Percentiles rank a stretch among this genome's conserved stretches.
phyloP scores from a whole-genome alignment of 2,329 filamentous ascomycete species.

The Trichoderma hamatum region DNA sequence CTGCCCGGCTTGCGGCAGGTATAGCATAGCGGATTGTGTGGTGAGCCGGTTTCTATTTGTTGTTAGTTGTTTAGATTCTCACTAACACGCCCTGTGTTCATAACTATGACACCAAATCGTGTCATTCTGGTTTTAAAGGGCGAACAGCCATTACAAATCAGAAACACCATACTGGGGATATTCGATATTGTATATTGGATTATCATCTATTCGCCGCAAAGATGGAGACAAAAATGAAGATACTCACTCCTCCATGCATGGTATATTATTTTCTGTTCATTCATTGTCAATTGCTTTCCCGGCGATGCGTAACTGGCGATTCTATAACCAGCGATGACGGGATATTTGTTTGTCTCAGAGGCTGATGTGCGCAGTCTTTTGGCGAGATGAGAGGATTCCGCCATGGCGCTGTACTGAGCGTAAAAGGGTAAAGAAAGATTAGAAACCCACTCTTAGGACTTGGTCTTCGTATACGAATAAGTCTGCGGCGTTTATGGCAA shows the following conservation, averaged over 20 bases:
- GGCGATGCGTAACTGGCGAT: slow-evolving; percentile 5
- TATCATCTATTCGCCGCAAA: background rate
- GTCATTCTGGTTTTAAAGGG: background rate
- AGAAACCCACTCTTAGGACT: no score
- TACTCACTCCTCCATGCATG: slow-evolving; percentile 14
- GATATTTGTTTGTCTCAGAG: slow-evolving; percentile 1
- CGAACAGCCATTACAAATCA: background rate
- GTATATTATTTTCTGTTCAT: slow-evolving; percentile 12
- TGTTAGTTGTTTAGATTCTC: background rate
- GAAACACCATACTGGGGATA: background rate
- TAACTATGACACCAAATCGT: background rate
- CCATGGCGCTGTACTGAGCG: background rate
- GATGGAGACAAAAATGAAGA: background rate
- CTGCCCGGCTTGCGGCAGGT: slow-evolving; percentile 16
- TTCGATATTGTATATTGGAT: background rate
- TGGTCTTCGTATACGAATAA: background rate
- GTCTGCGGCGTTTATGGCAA: background rate
- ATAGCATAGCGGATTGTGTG: slow-evolving; percentile 11
- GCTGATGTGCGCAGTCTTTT: slow-evolving; percentile 5
- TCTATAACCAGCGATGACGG: slow-evolving; percentile 16
- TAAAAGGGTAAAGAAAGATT: background rate
- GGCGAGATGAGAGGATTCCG: slow-evolving; percentile 4
- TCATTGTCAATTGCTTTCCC: slow-evolving; percentile 7
- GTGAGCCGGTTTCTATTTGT: slow-evolving; percentile 9
- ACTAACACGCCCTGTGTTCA: background rate